These are phyloP conservation scores for Aspergillus persii DNA, from an alignment of 2,329 filamentous ascomycete species.

Conservation along the genomic window DNA sequence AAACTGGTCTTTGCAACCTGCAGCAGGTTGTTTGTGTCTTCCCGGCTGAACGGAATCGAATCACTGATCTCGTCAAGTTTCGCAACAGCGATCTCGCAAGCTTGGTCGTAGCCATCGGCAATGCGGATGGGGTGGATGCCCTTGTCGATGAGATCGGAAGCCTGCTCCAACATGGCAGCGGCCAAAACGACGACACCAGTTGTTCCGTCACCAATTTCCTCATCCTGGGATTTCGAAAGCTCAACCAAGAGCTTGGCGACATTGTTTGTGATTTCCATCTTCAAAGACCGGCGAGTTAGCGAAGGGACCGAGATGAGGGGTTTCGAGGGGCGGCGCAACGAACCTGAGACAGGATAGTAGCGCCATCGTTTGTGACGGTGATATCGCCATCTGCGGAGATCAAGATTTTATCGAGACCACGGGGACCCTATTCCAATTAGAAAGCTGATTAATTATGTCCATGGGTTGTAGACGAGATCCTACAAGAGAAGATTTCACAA, in stretches of 20 bases:
- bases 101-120: conserved; percentile 95
- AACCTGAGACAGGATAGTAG: conserved; percentile 83
- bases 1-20: conserved; percentile 95
- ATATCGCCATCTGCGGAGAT: conserved; percentile 99
- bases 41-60: conserved; percentile 77
- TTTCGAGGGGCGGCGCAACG: conserved; percentile 15
- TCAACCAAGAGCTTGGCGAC: conserved; percentile 96
- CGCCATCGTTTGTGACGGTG: conserved; percentile 98
- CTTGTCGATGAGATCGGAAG: conserved; percentile 97
- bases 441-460: conserved; percentile 13
- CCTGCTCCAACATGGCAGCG: conserved; percentile 91
- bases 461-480: conserved; percentile 15
- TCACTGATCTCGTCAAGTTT: conserved; percentile 94
- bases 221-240: conserved; percentile 96
- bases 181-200: conserved; percentile 96
- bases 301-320: conserved; percentile 6
- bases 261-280: conserved; percentile 99
- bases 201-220: conserved; percentile 97
- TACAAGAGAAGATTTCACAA: conserved; percentile 91
- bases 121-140: conserved; percentile 98
- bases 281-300: conserved; percentile 19
- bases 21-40: conserved; percentile 79
- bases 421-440: conserved; percentile 62
- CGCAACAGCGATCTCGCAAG: conserved; percentile 91
- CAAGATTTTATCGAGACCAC: conserved; percentile 97